phyloP scores from a whole-genome alignment of 345 rosid species.

The Cardamine resedifolia region DNA sequence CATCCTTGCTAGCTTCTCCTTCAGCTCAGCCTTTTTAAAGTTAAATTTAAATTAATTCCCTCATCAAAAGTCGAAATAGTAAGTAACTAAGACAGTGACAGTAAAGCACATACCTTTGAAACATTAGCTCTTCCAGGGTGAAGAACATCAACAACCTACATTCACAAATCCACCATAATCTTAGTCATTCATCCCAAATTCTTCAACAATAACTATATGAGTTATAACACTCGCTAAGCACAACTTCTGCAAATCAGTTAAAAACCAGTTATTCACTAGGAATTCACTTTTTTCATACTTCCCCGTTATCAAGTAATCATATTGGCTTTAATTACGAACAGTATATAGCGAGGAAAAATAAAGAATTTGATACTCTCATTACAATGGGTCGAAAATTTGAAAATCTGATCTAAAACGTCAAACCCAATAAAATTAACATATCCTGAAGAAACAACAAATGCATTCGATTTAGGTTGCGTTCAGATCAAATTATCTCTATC shows the following conservation, averaged over 20 bases:
- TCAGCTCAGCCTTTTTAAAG: conserved; percentile 64
- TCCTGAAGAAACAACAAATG: background rate
- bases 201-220: background rate
- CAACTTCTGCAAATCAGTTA: background rate
- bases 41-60: background rate
- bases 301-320: background rate
- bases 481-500: background rate
- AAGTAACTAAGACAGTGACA: background rate
- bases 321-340: background rate
- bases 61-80: background rate
- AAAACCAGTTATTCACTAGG: background rate
- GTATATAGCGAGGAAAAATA: background rate
- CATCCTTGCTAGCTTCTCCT: conserved; percentile 80
- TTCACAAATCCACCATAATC: background rate
- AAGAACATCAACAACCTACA: conserved; percentile 88
- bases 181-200: background rate
- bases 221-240: background rate
- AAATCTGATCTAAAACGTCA: background rate
- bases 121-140: conserved; percentile 97
- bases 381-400: background rate
- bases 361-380: background rate
- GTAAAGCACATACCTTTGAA: conserved; percentile 58
- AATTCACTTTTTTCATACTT: background rate
- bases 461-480: background rate
- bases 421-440: background rate